Conservation (phyloP, 768 basidiomycete species). For the Gloeostereum incarnatum region DNA sequence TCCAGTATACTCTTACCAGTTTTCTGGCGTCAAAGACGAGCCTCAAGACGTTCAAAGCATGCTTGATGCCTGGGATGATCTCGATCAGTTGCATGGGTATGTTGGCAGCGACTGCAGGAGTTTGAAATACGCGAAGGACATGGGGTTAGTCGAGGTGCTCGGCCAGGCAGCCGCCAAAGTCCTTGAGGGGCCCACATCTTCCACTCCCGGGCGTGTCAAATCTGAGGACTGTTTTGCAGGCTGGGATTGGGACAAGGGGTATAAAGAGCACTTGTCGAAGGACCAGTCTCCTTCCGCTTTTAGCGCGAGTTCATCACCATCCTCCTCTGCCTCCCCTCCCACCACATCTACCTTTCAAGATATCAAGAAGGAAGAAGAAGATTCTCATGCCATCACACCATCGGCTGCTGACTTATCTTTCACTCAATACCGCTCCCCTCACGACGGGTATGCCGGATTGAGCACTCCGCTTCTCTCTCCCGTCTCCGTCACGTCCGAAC, state of each 20-base stretch:
- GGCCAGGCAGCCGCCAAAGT: too few species aligned
- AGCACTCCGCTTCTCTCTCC: conserved; percentile 3
- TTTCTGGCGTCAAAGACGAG: conserved; percentile 48
- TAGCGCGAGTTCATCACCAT: too few species aligned
- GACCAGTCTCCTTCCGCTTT: conserved; percentile 18
- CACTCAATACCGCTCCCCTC: neutral
- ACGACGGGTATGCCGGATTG: neutral
- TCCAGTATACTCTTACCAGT: conserved; percentile 6
- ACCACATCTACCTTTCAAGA: too few species aligned
- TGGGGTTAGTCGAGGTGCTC: too few species aligned
- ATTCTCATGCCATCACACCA: conserved; percentile 20
- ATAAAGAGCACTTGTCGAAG: conserved; percentile 13
- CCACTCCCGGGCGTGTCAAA: conserved; percentile 1
- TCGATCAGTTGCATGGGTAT: conserved; percentile 23
- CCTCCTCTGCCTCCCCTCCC: conserved; percentile 22
- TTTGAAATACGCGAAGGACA: too few species aligned
- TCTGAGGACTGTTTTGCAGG: conserved; percentile 3
- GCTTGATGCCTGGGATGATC: conserved; percentile 63
- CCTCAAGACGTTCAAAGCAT: conserved; percentile 53
- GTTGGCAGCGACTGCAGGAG: conserved; percentile 11
- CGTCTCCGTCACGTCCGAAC: neutral
- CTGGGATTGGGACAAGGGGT: conserved; percentile 42
- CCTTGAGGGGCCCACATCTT: too few species aligned
- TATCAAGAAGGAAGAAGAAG: conserved; percentile 42
- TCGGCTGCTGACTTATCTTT: conserved; percentile 2